These are phyloP conservation scores for Penicillium sclerotigenum DNA, from an alignment of 2,329 filamentous ascomycete species.

Conservation along the genomic window DNA sequence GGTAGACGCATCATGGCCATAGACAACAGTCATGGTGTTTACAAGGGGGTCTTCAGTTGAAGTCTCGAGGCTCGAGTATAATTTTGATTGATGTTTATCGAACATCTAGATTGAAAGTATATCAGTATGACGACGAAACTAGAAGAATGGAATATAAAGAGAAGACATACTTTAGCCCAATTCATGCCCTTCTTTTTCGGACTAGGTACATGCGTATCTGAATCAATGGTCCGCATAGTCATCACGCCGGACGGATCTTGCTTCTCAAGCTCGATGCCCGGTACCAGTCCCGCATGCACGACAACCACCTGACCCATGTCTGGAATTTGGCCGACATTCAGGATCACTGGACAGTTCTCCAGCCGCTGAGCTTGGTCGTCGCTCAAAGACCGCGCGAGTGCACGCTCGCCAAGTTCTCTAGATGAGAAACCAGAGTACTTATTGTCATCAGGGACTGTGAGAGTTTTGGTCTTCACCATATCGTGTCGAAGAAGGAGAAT, in stretches of 20 bases:
- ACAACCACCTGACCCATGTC: constrained; percentile 64
- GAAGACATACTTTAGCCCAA: constrained; percentile 59
- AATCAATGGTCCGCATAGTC: constrained; percentile 82
- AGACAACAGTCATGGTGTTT: constrained; percentile 66
- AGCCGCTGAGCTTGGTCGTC: constrained; percentile 67
- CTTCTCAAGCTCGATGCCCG: constrained; percentile 64
- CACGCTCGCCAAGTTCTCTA: constrained; percentile 40
- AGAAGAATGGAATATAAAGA: not conserved
- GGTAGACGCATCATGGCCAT: constrained; percentile 77
- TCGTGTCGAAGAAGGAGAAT: constrained; percentile 65
- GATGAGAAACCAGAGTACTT: constrained; percentile 33
- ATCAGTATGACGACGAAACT: constrained; percentile 2
- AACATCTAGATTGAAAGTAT: constrained; percentile 41
- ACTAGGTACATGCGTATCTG: constrained; percentile 58
- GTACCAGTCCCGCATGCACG: constrained; percentile 83
- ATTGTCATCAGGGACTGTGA: constrained; percentile 14
- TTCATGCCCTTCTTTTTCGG: constrained; percentile 53
- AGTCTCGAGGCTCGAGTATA: constrained; percentile 23
- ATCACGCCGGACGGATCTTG: constrained; percentile 80
- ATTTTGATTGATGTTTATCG: constrained; percentile 47
- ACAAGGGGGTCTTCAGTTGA: constrained; percentile 20
- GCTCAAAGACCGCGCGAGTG: constrained; percentile 57
- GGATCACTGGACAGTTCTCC: constrained; percentile 69
- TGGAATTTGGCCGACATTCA: constrained; percentile 64
- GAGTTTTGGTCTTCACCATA: constrained; percentile 31